Percentiles rank a stretch among this genome's conserved stretches.
phyloP scores from a whole-genome alignment of 805 yeast genomes.

The Brettanomyces naardenensis region DNA sequence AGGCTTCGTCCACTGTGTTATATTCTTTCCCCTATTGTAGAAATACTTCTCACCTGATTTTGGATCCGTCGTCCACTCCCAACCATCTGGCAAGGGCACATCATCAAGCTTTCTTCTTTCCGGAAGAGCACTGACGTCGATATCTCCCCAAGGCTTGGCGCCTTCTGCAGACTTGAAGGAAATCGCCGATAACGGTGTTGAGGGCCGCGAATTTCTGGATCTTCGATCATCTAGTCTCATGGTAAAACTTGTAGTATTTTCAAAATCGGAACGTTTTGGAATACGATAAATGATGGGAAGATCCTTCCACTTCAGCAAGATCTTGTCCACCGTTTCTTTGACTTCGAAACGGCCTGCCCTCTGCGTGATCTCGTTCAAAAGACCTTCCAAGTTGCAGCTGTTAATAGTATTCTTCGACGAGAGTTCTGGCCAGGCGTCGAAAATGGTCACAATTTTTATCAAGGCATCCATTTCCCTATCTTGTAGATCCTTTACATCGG shows the following conservation, averaged over 20 bases:
- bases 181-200: conserved; percentile 25
- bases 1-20: conserved; percentile 60
- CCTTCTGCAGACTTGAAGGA: conserved; percentile 7
- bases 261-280: conserved; percentile 45
- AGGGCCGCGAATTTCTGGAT: conserved; percentile 25
- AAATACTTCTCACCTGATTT: conserved; percentile 41
- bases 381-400: conserved; percentile 62
- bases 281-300: conserved; percentile 81
- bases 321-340: conserved; percentile 29
- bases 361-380: conserved; percentile 37
- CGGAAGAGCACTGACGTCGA: conserved; percentile 11
- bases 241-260: conserved; percentile 4
- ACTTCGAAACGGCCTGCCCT: conserved; percentile 21
- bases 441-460: conserved; percentile 44
- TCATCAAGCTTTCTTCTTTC: conserved; percentile 21
- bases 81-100: conserved; percentile 47
- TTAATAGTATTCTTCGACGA: conserved; percentile 68
- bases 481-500: conserved; percentile 6
- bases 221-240: conserved; percentile 19
- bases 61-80: conserved; percentile 52
- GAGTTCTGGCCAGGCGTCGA: conserved; percentile 59
- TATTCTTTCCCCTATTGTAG: conserved; percentile 39
- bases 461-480: conserved; percentile 34
- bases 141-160: conserved; percentile 13
- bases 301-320: conserved; percentile 62